Percentiles rank a stretch among this genome's conserved stretches.
These are phyloP conservation scores for Aspergillus piperis DNA, from an alignment of 2,329 filamentous ascomycete species.

Conservation along the genomic window DNA sequence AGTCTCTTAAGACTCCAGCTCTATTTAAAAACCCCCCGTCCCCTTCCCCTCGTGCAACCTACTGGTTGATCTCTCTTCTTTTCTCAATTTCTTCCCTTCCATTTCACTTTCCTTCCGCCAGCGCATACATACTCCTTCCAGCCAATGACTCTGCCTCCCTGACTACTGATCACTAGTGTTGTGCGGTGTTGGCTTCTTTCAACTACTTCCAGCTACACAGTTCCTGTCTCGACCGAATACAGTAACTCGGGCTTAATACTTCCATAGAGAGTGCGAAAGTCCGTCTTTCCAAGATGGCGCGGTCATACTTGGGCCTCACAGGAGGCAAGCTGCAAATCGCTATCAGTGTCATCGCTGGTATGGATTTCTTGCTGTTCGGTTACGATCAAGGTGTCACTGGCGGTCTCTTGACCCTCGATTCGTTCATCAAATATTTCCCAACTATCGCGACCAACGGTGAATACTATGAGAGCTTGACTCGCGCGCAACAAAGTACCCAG, in stretches of 20 bases:
- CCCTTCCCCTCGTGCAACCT: constrained; percentile 16
- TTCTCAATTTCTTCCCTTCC: constrained; percentile 3
- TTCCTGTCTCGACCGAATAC: neutral
- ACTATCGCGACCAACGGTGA: constrained; percentile 36
- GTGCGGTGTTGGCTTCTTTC: neutral
- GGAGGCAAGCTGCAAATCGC: constrained; percentile 46
- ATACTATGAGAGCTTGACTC: constrained; percentile 18
- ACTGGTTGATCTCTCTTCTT: constrained; percentile 10
- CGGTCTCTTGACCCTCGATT: constrained; percentile 45
- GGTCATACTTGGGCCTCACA: constrained; percentile 42
- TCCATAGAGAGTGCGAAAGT: neutral
- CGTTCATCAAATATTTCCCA: constrained; percentile 46
- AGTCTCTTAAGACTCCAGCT: constrained; percentile 4
- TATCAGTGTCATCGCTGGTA: constrained; percentile 47
- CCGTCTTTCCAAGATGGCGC: constrained; percentile 22
- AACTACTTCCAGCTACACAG: neutral
- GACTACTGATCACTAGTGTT: neutral
- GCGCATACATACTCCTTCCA: neutral
- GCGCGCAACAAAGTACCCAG: constrained; percentile 25
- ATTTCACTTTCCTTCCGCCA: neutral
- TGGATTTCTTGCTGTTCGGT: constrained; percentile 42
- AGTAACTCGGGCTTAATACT: neutral
- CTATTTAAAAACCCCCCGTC: constrained; percentile 18
- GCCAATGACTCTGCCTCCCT: neutral
- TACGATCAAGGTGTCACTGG: constrained; percentile 49